These are phyloP conservation scores for Porcisia hertigi DNA, from an alignment of 208 protist genomes.

Conservation along the genomic window DNA sequence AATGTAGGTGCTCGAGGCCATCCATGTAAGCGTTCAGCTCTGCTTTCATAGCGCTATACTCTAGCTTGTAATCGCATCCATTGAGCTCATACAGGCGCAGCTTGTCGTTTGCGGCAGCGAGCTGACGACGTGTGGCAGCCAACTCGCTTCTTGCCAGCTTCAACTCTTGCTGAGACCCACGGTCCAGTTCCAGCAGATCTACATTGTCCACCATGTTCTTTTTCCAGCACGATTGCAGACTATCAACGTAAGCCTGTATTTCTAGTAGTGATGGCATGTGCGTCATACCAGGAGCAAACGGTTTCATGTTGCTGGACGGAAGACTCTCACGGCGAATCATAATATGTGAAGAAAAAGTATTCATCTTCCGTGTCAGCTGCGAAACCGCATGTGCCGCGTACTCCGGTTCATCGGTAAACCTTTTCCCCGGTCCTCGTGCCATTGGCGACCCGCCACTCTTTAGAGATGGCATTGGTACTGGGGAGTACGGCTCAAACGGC, in stretches of 20 bases:
- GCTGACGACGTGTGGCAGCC: constrained; percentile 35
- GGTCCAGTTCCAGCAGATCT: constrained; percentile 52
- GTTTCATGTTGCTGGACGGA: constrained; percentile 35
- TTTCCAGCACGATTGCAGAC: constrained; percentile 84
- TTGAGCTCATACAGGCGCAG: constrained; percentile 82
- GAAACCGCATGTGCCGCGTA: constrained; percentile 11
- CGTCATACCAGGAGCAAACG: constrained; percentile 41
- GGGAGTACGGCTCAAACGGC: constrained; percentile 63
- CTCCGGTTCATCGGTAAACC: not conserved
- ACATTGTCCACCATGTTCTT: constrained; percentile 67
- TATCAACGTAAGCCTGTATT: constrained; percentile 78
- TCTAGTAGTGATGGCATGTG: constrained; percentile 71
- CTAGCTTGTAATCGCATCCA: constrained; percentile 64
- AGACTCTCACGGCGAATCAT: constrained; percentile 60
- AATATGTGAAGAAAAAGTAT: constrained; percentile 22
- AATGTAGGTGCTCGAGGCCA: constrained; percentile 24
- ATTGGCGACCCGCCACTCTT: not conserved
- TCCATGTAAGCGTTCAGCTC: constrained; percentile 76
- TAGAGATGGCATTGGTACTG: constrained; percentile 19
- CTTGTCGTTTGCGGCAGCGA: constrained; percentile 51
- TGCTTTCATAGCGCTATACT: constrained; percentile 63
- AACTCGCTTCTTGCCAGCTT: constrained; percentile 56
- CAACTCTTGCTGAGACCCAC: constrained; percentile 57
- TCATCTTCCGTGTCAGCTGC: constrained; percentile 21
- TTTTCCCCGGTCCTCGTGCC: not conserved